Evolutionary conservation across 2,329 filamentous ascomycete genomes (phyloP).

Genomic region (Colletotrichum sp.): DNA sequence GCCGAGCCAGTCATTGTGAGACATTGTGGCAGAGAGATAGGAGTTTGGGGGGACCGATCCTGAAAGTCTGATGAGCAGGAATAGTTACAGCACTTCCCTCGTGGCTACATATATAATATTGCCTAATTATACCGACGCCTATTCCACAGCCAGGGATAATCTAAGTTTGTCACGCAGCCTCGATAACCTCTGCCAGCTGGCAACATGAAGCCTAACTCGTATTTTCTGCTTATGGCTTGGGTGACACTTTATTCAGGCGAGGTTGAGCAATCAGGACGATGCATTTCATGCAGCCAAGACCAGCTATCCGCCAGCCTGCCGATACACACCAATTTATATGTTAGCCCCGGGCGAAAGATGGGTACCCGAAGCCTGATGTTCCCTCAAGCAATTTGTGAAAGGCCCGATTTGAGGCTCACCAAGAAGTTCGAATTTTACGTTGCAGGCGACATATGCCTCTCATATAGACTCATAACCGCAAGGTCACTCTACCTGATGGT

Average conservation of each 20-base stretch:
- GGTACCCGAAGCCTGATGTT: not conserved
- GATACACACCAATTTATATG: not conserved
- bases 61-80: not conserved
- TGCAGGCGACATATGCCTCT: not conserved
- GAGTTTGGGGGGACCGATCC: not conserved
- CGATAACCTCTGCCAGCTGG: not conserved
- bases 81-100: not conserved
- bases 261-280: not conserved
- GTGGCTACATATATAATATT: not conserved
- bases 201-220: not conserved
- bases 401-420: not conserved
- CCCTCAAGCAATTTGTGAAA: not conserved
- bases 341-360: not conserved
- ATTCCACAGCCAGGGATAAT: not conserved
- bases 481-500: not conserved
- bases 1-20: not conserved
- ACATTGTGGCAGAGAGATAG: not conserved
- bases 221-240: not conserved
- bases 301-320: not conserved
- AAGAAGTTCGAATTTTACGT: not conserved
- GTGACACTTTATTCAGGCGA: not conserved
- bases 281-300: not conserved
- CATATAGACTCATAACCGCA: not conserved
- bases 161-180: not conserved
- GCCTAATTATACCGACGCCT: fast-evolving